phyloP scores from a whole-genome alignment of 2,329 filamentous ascomycete genomes.

The Neocatenulostroma microsporum region DNA sequence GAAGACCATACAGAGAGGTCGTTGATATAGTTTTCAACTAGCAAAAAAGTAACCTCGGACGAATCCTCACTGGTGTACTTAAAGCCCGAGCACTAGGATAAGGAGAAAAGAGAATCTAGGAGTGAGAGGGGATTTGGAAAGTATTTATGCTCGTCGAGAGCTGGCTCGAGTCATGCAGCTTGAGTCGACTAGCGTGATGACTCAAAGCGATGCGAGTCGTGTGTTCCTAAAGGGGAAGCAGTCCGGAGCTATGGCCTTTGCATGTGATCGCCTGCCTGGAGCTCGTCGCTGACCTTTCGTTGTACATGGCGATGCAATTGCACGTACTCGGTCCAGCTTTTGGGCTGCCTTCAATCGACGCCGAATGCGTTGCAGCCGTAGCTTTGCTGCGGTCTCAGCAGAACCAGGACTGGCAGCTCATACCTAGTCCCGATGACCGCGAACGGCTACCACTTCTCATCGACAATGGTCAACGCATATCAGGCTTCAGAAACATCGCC shows the following conservation, averaged over 20 bases:
- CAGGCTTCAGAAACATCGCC: no score
- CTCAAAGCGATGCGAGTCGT: no score
- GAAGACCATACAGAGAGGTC: neutral
- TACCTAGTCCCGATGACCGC: slow-evolving; percentile 48
- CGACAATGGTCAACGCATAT: slow-evolving; percentile 49
- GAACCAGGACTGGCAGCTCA: slow-evolving; percentile 54
- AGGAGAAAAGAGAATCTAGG: neutral
- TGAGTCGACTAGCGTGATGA: no score
- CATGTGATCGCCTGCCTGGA: no score
- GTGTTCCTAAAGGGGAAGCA: no score
- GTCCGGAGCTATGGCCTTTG: no score
- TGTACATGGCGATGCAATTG: slow-evolving; percentile 49
- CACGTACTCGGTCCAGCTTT: slow-evolving; percentile 90
- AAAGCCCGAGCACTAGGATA: slow-evolving; percentile 2
- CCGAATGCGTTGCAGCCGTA: slow-evolving; percentile 79
- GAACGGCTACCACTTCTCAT: slow-evolving; percentile 35
- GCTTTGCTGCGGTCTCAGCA: slow-evolving; percentile 61
- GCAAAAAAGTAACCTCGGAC: neutral
- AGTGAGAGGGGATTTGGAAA: neutral
- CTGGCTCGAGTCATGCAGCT: neutral
- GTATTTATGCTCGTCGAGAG: neutral
- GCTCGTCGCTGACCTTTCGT: no score
- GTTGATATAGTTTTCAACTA: slow-evolving; percentile 1
- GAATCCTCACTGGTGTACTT: neutral
- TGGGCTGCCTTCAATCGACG: slow-evolving; percentile 78